A percentile compares a stretch with the other conserved stretches of the same genome.
Evolutionary conservation across 768 basidiomycete genomes (phyloP).

Genomic region (Psilocybe cubensis): DNA sequence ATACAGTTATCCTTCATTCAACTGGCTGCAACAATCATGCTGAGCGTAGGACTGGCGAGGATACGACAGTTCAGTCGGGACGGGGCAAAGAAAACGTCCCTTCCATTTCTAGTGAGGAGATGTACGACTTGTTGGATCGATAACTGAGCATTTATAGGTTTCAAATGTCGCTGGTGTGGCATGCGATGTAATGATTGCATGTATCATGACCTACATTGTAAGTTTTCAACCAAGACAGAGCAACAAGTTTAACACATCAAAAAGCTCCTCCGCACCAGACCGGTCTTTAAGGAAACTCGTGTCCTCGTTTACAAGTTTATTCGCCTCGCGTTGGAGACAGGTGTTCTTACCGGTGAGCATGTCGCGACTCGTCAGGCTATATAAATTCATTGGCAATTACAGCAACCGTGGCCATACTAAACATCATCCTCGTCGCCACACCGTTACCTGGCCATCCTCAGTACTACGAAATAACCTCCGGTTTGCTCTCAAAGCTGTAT

Average conservation of each 20-base stretch:
- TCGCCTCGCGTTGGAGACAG: neutral
- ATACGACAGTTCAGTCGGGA: neutral
- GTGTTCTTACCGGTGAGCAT: neutral
- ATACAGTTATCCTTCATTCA: neutral
- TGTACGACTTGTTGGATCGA: neutral
- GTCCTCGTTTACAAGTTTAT: neutral
- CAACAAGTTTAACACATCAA: too few species aligned
- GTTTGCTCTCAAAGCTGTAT: neutral
- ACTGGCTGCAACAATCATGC: neutral
- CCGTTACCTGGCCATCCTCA: neutral
- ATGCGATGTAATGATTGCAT: neutral
- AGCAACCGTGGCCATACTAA: neutral
- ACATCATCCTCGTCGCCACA: neutral
- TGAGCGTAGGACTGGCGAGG: neutral
- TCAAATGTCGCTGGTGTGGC: neutral
- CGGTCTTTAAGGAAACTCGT: neutral
- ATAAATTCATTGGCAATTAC: neutral
- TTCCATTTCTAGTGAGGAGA: neutral
- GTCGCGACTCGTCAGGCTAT: too few species aligned
- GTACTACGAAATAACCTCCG: neutral
- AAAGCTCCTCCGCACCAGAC: neutral
- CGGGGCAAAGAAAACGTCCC: neutral
- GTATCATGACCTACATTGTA: neutral
- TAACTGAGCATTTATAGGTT: neutral
- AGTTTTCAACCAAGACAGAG: too few species aligned